Conservation (phyloP, 768 basidiomycete genomes). For the Psilocybe azurescens region DNA sequence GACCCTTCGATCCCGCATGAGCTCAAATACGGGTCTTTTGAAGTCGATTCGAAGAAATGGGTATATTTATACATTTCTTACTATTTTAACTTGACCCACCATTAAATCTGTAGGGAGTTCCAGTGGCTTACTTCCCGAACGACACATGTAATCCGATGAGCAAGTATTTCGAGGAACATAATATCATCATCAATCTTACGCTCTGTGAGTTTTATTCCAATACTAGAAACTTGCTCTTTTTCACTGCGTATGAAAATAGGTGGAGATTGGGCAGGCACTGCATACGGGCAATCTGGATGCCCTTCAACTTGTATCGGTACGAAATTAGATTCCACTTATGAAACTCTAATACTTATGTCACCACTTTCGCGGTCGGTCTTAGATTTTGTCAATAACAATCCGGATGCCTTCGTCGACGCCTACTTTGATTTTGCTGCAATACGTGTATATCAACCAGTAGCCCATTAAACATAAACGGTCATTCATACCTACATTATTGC, state of each 20-base stretch:
- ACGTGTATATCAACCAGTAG: slow-evolving; percentile 35
- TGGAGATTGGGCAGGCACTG: slow-evolving; percentile 59
- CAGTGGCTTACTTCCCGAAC: slow-evolving; percentile 64
- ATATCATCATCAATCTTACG: slow-evolving; percentile 68
- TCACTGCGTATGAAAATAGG: slow-evolving; percentile 16
- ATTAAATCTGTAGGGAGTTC: slow-evolving; percentile 48
- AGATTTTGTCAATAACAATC: slow-evolving; percentile 67
- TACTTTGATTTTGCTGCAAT: slow-evolving; percentile 72
- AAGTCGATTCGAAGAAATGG: slow-evolving; percentile 48
- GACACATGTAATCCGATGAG: slow-evolving; percentile 57
- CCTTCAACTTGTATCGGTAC: slow-evolving; percentile 60
- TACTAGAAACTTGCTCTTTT: background rate
- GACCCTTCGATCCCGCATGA: slow-evolving; percentile 45
- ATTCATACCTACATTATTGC: too few species aligned
- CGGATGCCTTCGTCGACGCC: slow-evolving; percentile 63
- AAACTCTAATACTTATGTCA: background rate
- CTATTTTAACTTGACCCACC: background rate
- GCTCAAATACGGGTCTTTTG: slow-evolving; percentile 33
- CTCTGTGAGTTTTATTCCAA: slow-evolving; percentile 35
- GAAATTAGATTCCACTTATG: slow-evolving; percentile 25
- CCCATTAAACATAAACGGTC: background rate
- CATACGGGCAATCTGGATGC: slow-evolving; percentile 54
- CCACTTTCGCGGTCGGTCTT: background rate
- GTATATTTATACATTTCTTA: slow-evolving; percentile 21
- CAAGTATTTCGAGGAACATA: slow-evolving; percentile 56